phyloP scores from a whole-genome alignment of 352 stramenopile species.

The Phytophthora uliginosa region DNA sequence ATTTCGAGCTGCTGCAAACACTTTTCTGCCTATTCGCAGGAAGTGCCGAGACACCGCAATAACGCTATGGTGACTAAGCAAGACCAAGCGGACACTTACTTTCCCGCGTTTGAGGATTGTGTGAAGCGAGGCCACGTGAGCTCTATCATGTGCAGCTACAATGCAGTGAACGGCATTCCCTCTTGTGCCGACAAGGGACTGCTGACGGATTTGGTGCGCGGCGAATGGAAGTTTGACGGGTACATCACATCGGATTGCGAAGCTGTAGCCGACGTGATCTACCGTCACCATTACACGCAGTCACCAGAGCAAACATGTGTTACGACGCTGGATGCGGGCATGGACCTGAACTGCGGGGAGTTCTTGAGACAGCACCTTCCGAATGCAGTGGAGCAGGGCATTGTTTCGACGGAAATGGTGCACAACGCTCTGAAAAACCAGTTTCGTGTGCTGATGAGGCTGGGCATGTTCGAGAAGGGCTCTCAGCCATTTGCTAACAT shows the following conservation, averaged over 20 bases:
- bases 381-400: conserved; percentile 70
- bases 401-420: conserved; percentile 67
- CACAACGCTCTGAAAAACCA: conserved; percentile 79
- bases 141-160: conserved; percentile 97
- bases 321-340: conserved; percentile 70
- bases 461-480: conserved; percentile 92
- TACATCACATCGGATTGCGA: conserved; percentile 95
- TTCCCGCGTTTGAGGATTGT: conserved; percentile 86
- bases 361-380: conserved; percentile 76
- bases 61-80: conserved; percentile 88
- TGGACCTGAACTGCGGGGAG: conserved; percentile 89
- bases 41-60: conserved; percentile 85
- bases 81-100: conserved; percentile 94
- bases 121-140: conserved; percentile 81
- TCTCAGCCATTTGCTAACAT: conserved; percentile 70
- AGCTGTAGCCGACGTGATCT: conserved; percentile 84
- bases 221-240: conserved; percentile 90
- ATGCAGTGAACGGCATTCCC: conserved; percentile 94
- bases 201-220: conserved; percentile 81
- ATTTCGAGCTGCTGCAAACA: conserved; percentile 94
- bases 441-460: conserved; percentile 88
- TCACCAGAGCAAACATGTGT: conserved; percentile 62
- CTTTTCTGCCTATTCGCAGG: conserved; percentile 93
- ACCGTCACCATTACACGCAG: conserved; percentile 86
- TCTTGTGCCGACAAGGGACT: conserved; percentile 90